Conservation (phyloP, 768 basidiomycete species). For the Austroboletus eburneus region DNA sequence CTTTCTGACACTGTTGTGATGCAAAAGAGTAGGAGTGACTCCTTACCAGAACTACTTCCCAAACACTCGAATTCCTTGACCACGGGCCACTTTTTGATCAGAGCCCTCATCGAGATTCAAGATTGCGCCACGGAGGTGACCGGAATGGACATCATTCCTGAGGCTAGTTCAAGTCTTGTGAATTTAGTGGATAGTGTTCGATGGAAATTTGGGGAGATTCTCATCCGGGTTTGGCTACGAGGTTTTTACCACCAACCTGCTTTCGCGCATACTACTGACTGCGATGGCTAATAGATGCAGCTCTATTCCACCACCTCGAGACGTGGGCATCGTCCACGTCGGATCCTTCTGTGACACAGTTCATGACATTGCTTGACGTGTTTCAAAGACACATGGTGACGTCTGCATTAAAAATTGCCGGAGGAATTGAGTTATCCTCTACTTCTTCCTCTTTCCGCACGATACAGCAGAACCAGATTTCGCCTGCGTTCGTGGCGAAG, state of each 20-base stretch:
- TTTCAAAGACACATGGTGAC: conserved; percentile 80
- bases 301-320: conserved; percentile 78
- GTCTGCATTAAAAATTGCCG: conserved; percentile 74
- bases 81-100: conserved; percentile 74
- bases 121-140: conserved; percentile 82
- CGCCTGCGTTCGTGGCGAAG: conserved; percentile 62
- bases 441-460: conserved; percentile 46
- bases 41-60: conserved; percentile 58
- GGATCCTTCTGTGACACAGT: conserved; percentile 66
- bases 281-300: conserved; percentile 58
- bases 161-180: conserved; percentile 63
- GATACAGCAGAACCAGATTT: conserved; percentile 57
- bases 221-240: conserved; percentile 75
- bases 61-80: conserved; percentile 76
- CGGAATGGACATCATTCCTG: conserved; percentile 75
- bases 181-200: conserved; percentile 74
- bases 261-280: conserved; percentile 2
- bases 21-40: conserved; percentile 38
- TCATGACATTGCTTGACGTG: conserved; percentile 69
- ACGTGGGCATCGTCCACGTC: conserved; percentile 69
- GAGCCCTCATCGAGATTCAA: conserved; percentile 78
- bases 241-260: conserved; percentile 44
- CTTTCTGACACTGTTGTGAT: conserved; percentile 75
- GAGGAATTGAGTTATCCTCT: conserved; percentile 58
- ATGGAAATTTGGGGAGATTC: conserved; percentile 85